A percentile compares a stretch with the other conserved stretches of the same genome.
phyloP scores from a whole-genome alignment of 2,329 filamentous ascomycete species.

The Colletotrichum sp. region DNA sequence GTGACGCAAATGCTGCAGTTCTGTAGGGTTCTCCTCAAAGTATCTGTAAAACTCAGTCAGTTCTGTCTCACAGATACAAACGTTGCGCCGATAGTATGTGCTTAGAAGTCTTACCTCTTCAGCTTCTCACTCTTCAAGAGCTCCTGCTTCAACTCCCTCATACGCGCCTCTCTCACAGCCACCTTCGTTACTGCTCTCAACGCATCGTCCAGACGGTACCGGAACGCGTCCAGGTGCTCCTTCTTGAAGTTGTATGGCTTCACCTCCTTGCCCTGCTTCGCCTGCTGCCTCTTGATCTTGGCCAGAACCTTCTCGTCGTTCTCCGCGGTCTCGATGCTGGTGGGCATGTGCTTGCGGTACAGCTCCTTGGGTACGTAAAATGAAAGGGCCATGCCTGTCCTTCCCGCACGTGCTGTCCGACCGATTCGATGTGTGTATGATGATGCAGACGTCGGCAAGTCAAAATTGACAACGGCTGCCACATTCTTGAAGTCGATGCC shows the following conservation, averaged over 20 bases:
- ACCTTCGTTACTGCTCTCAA: conserved; percentile 88
- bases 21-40: conserved; percentile 95
- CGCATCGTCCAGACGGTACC: conserved; percentile 94
- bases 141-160: conserved; percentile 86
- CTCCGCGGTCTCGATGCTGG: conserved; percentile 74
- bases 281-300: conserved; percentile 81
- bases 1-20: conserved; percentile 86
- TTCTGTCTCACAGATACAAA: not conserved
- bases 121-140: conserved; percentile 93
- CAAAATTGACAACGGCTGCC: conserved; percentile 94
- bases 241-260: conserved; percentile 95
- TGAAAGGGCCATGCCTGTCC: conserved; percentile 93
- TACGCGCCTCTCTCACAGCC: conserved; percentile 87
- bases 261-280: conserved; percentile 78
- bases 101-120: conserved; percentile 57
- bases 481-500: conserved; percentile 95
- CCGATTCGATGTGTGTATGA: conserved; percentile 98
- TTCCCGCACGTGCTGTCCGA: conserved; percentile 87
- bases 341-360: conserved; percentile 90
- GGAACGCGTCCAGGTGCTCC: conserved; percentile 90
- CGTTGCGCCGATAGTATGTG: not conserved
- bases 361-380: conserved; percentile 86
- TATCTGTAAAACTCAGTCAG: conserved; percentile 51
- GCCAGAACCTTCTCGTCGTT: conserved; percentile 85
- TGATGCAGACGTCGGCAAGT: conserved; percentile 85